Conservation (phyloP, 495 filamentous ascomycete species). For the Penicillium mononematosum region DNA sequence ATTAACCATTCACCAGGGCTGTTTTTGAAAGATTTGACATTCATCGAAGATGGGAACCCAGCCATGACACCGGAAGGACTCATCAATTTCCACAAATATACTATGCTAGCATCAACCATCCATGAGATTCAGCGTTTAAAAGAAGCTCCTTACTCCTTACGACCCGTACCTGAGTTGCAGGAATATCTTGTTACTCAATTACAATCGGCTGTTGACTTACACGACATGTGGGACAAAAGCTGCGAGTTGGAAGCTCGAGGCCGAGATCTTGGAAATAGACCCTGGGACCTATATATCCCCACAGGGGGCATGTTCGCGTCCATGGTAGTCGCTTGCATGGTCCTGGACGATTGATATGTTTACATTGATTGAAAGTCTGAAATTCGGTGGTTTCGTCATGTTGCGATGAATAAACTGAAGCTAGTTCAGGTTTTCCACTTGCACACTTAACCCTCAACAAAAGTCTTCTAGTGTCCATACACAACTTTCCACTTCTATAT, state of each 20-base stretch:
- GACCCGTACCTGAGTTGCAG: conserved; percentile 81
- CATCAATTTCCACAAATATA: conserved; percentile 92
- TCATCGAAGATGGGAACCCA: conserved; percentile 96
- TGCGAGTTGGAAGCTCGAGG: conserved; percentile 82
- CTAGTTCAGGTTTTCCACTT: background rate
- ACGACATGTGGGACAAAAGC: conserved; percentile 92
- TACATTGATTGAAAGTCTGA: background rate
- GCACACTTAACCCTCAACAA: too few species aligned
- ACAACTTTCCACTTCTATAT: too few species aligned
- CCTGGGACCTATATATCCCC: conserved; percentile 37
- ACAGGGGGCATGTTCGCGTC: conserved; percentile 48
- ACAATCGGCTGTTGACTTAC: conserved; percentile 78
- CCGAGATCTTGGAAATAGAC: conserved; percentile 70
- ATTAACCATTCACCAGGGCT: conserved; percentile 56
- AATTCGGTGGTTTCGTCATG: too few species aligned
- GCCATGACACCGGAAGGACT: conserved; percentile 80
- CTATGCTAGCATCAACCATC: conserved; percentile 91
- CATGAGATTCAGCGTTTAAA: conserved; percentile 90
- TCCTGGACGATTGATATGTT: conserved; percentile 16
- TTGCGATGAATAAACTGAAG: background rate
- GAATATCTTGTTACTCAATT: conserved; percentile 87
- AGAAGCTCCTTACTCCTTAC: conserved; percentile 79
- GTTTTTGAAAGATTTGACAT: conserved; percentile 90
- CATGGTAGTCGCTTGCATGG: conserved; percentile 32
- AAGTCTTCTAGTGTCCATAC: too few species aligned